phyloP scores from a whole-genome alignment of 345 rosid genomes.

The Citrus glauca region DNA sequence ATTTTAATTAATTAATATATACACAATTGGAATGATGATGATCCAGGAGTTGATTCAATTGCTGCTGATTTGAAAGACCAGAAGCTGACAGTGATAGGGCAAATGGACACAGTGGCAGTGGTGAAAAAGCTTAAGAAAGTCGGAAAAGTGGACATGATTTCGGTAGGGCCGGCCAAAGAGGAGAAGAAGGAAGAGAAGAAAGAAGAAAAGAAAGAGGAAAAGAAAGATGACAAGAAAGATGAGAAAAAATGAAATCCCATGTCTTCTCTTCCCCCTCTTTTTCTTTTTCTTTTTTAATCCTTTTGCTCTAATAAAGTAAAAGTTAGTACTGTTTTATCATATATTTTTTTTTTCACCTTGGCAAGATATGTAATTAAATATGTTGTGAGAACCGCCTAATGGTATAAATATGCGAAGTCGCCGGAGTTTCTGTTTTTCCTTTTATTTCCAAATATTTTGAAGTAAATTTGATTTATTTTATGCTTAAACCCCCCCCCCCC shows the following conservation, averaged over 20 bases:
- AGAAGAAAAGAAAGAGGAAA: slow-evolving; percentile 53
- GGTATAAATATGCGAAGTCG: too few species aligned
- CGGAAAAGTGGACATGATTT: slow-evolving; percentile 82
- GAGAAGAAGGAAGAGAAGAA: slow-evolving; percentile 85
- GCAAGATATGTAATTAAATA: background rate
- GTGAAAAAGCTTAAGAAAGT: slow-evolving; percentile 89
- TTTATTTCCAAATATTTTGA: too few species aligned
- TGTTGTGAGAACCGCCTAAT: background rate
- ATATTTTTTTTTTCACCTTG: background rate
- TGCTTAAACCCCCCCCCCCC: too few species aligned
- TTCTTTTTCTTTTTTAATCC: too few species aligned
- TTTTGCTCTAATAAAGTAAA: background rate
- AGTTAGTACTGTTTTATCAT: background rate
- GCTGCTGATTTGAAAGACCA: slow-evolving; percentile 86
- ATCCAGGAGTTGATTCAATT: slow-evolving; percentile 82
- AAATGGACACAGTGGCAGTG: slow-evolving; percentile 83
- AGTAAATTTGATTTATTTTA: too few species aligned
- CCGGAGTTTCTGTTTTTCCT: too few species aligned
- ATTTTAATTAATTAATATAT: too few species aligned
- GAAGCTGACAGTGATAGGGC: slow-evolving; percentile 82
- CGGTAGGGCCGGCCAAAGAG: slow-evolving; percentile 92
- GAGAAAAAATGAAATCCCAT: slow-evolving; percentile 19
- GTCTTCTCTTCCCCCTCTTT: background rate
- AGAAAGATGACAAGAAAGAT: slow-evolving; percentile 40
- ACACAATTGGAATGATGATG: background rate